Base-by-base conservation (phyloP, 768 basidiomycete species). In the Mycena latifolia region DNA sequence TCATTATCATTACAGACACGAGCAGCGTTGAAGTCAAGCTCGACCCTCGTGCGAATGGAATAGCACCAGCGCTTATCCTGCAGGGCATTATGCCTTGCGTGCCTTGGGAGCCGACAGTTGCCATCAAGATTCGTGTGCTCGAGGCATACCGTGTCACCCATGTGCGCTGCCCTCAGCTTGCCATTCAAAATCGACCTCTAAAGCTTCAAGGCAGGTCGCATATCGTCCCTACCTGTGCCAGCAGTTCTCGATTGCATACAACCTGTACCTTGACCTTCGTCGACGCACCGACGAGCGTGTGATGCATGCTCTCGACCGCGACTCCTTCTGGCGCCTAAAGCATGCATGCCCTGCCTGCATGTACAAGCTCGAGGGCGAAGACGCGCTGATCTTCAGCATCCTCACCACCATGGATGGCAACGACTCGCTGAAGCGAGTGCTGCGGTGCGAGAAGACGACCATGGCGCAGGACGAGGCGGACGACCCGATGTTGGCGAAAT, bases 331-430 rank as follows among this genome's bases (percentile, higher is more conserved):
- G 73, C 65, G 69, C 2, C 33, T 77, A 6, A 55, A 65, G 53
- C 56, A 77, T 52, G 56, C 70, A 6, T 78, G 77, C 55, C 73
- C 76, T 3, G 35, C 69, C 7, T 77, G 77, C 58, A 67, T 41
- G 17, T 72, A 74, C 51, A 60, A 72, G 55, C 70, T 75, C 10
- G 58, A 72, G 29, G 69, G 65, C 52, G 73, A 77, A 55, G 50
- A 63, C 0, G 27, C 43, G 2, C 66, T 76, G 3, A 50, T 53
- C 5, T 72, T 71, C 35, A 28, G 55, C 1, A 68, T 69, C 41
- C 63, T 75, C 29, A 35, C 72, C 33, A 58, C 68, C 25, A 67
- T 76, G 51, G 76, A 77, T 45, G 72, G 74, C 5, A 75, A 76
- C 56, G 65, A 75, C 50, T 76, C 76, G 1, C 37, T 70, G 20